Conservation (phyloP, 1,284 basidiomycete genomes). For the Chiua sp. region DNA sequence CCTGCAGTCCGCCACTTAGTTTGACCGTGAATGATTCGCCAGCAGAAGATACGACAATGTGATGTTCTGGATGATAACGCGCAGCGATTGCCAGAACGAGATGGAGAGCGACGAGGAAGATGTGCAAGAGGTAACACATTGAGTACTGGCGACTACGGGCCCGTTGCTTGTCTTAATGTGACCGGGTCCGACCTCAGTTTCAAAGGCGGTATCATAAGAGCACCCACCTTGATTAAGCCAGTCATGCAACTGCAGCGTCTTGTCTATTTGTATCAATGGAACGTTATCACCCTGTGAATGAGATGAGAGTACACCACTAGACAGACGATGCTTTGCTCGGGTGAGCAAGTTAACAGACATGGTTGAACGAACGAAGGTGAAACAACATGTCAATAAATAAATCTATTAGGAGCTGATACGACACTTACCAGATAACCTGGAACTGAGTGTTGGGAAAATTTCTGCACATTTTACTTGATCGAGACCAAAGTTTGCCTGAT, state of each 20-base stretch:
- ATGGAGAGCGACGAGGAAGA: not conserved
- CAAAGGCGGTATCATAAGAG: not conserved
- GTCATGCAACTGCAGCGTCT: not conserved
- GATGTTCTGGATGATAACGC: not conserved
- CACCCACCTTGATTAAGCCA: not conserved
- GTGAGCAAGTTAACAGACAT: not conserved
- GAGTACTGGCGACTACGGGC: not conserved
- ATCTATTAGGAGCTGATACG: not conserved
- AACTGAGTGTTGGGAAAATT: too few species aligned
- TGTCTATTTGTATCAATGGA: not conserved
- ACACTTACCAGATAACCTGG: too few species aligned
- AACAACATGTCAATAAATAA: not conserved
- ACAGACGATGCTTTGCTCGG: not conserved
- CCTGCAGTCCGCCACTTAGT: not conserved
- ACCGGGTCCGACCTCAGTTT: not conserved
- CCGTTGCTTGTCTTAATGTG: not conserved
- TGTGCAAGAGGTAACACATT: not conserved
- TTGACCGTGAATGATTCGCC: not conserved
- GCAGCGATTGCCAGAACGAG: not conserved
- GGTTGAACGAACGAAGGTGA: not conserved
- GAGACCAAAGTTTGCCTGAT: too few species aligned
- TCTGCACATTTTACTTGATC: too few species aligned
- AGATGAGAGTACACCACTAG: not conserved
- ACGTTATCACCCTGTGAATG: not conserved
- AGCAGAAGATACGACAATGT: not conserved